Evolutionary conservation across 2,329 filamentous ascomycete species (phyloP), one percentile per base, ranked within the genome.

Genomic region (Pestalotiopsis sp.): DNA sequence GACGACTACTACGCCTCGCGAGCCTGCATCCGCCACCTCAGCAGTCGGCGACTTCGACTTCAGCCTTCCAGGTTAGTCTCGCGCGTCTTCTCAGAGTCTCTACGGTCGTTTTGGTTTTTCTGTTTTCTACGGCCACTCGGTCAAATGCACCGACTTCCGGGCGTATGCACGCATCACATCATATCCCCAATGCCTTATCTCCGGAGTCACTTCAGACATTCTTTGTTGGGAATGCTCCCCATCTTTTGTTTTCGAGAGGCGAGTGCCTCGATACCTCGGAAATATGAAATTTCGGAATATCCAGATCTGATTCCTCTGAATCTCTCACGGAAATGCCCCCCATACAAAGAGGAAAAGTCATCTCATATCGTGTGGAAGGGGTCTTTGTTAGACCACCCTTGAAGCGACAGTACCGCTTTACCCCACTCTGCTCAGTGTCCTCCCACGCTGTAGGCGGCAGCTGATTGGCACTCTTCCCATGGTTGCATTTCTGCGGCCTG

Each of bases 21-120:
- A 65, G 14, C n/a, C 44, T 57, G n/a, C 64, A 24, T 30, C 55
- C 13, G 24, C 55, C 26, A 44, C 64, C 6, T 59, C 64, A 10
- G 64, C 52, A 26, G 55, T 66, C 6, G 64, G 64, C 17, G 64
- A 66, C 17, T 66, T 66, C 55, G 55, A 64, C 62, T 68, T 65
- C 38, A 38, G 14, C 44, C 44, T 65, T 22, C 38, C 59, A 58
- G 64, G 67, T 68, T 26, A 66, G 67, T 40, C 57, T 10, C 22
- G 20, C 24, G 22, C 35, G 26, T 40, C 22, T 64, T 35, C 40
- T 63, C 11, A 11, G 22, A 22, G 10, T n/a, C 39, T n/a, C 14
- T 7, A 39, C 4, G 24, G n/a, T 11, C 6, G n/a, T 14, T 22
- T n/a, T 60, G 30, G 17, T 38, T 66, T 58, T 17, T 35, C n/a